Evolutionary conservation across 129 eudicot genomes (phyloP), one percentile per base, ranked within the genome.

Genomic region (Silybum marianum): DNA sequence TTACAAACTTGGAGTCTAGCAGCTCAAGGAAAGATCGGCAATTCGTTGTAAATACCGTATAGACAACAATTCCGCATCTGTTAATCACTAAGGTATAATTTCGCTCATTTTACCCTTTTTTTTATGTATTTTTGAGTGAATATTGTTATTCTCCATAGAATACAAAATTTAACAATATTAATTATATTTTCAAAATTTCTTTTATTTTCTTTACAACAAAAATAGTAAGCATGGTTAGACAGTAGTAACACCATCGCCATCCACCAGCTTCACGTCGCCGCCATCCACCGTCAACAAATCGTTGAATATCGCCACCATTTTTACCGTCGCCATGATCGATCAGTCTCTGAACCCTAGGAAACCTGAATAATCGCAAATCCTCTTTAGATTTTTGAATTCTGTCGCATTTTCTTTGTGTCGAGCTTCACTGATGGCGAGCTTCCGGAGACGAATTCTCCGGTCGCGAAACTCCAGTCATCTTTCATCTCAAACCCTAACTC

Each of bases 391-490:
- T 71, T 39, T 40, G 75, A n/a, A 71, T 34, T 30, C 42, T 30
- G n/a, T 68, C 72, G 10, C 74, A 30, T 39, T 12, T 11, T 44
- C 48, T 16, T 44, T 6, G 60, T 48, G 21, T 69, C 32, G 36
- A 32, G 6, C 54, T 32, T 44, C 76, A 39, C 58, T 39, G 60
- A 21, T 72, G 25, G 76, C 44, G 77, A 73, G 51, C 77, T 44
- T 72, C 62, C 21, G 32, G 77, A 44, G 65, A 44, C 38, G 38
- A 73, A 73, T 42, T 58, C 30, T 40, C 77, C 26, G 5, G 19
- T 58, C 34, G 8, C 65, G 12, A 40, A 36, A 16, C 65, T 19
- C 63, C 21, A 16, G 7, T 54, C 63, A n/a, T 9, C 66, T 58
- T n/a, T 58, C 66, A 72, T 39, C 19, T 39, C 76, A 72, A 21